A percentile compares a stretch with the other conserved stretches of the same genome.
These are phyloP conservation scores for Lycium barbarum DNA, from an alignment of 257 asterid species.

Conservation along the genomic window DNA sequence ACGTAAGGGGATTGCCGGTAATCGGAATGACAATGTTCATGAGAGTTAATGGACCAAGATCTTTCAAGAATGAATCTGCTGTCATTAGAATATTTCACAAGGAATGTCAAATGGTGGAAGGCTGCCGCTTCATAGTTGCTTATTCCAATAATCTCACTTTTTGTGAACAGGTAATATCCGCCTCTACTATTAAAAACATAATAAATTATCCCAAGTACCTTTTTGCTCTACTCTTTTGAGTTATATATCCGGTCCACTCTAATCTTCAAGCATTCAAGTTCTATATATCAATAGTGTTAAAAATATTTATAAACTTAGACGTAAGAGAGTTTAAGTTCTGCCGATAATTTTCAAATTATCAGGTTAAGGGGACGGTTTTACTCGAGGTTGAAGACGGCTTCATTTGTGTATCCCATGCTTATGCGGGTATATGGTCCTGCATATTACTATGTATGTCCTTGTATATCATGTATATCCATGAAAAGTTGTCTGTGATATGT, in stretches of 20 bases:
- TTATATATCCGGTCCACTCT: neutral
- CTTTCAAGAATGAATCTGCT: conserved; percentile 60
- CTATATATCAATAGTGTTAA: too few species aligned
- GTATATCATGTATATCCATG: neutral
- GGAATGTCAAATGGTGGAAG: conserved; percentile 59
- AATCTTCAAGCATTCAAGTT: neutral
- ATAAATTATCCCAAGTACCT: neutral
- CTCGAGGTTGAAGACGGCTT: neutral
- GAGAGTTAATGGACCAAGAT: conserved; percentile 62
- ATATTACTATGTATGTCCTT: too few species aligned
- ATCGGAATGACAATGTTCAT: conserved; percentile 68
- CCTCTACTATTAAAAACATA: too few species aligned
- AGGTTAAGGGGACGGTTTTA: neutral
- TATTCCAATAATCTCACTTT: conserved; percentile 65
- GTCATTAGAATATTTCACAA: conserved; percentile 56
- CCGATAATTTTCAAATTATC: too few species aligned
- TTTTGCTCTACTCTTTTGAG: neutral
- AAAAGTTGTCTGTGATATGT: neutral
- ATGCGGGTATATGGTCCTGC: too few species aligned
- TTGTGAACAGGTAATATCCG: conserved; percentile 61
- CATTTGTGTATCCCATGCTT: neutral
- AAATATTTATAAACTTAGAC: too few species aligned
- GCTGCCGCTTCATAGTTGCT: conserved; percentile 64
- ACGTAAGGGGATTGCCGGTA: conserved; percentile 35
- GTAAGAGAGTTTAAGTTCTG: too few species aligned